Evolutionary conservation across 495 filamentous ascomycete species (phyloP), one percentile per base, ranked within the genome.

Genomic region (Daldinia decipiens): DNA sequence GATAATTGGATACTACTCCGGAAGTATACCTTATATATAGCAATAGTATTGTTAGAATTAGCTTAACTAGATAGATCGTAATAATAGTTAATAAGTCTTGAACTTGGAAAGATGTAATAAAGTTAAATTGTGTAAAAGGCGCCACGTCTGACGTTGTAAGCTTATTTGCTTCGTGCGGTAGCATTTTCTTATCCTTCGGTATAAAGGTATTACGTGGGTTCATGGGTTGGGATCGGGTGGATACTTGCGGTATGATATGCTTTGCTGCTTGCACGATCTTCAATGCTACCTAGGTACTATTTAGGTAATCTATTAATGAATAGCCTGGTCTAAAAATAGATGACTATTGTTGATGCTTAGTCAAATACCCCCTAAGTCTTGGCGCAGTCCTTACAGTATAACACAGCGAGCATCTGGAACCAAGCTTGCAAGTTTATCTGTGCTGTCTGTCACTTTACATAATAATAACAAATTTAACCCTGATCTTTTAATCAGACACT

Each of bases 271-370:
- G n/a, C 39, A 17, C 39, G 39, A 40, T 40, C 39, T 40, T 40
- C 21, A 24, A 24, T 24, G 39, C 32, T 36, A 21, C n/a, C n/a
- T n/a, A n/a, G n/a, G n/a, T n/a, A n/a, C 13, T 53, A 53, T n/a
- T 31, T 15, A 15, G 15, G 15, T 31, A 31, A 29, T 31, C 29
- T 56, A 36, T 11, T 55, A 65, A 50, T 21, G 54, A 67, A 50
- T 29, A 26, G 38, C 26, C 13, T 8, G 39, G 39, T 67, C 69
- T 72, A 72, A 64, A 64, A 67, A 72, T 72, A 72, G 38, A 67
- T 17, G 53, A 5, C 15, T 36, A 32, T 43, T 40, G 24, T 64
- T 40, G 29, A 67, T 63, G 59, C 69, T 72, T 67, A 72, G 69
- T 72, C 51, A 72, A 62, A 39, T 32, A 3, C 52, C 43, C 38